Conservation (phyloP, 257 asterid genomes). For the Scutellaria barbata region DNA sequence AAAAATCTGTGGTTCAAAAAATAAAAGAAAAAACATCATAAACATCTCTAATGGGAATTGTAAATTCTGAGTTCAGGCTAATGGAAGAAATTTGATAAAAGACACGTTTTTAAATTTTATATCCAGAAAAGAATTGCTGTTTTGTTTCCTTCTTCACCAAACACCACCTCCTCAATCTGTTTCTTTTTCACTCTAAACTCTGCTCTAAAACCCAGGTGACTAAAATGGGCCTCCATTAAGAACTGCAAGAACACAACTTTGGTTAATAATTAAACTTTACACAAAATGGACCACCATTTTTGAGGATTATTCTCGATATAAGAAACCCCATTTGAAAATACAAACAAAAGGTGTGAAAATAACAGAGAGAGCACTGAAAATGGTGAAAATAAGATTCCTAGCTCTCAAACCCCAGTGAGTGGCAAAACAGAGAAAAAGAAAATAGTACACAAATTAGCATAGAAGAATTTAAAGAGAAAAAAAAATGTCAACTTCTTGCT, state of each 20-base stretch:
- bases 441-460: no score
- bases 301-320: not conserved
- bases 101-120: constrained; percentile 29
- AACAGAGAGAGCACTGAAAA: not conserved
- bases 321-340: constrained; percentile 19
- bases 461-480: no score
- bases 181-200: constrained; percentile 1
- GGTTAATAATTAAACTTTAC: not conserved
- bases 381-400: not conserved
- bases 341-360: not conserved
- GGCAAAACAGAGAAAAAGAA: constrained; percentile 15
- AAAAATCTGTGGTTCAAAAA: no score
- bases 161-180: constrained; percentile 36
- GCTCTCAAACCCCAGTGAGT: not conserved
- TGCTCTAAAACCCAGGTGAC: constrained; percentile 30
- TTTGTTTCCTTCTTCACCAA: constrained; percentile 6
- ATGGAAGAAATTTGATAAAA: constrained; percentile 24
- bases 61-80: constrained; percentile 20
- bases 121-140: not conserved
- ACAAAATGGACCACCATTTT: not conserved
- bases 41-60: constrained; percentile 27
- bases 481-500: no score
- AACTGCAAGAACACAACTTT: not conserved
- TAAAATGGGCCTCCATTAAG: constrained; percentile 15
- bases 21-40: constrained; percentile 17